Evolutionary conservation across 345 rosid genomes (phyloP), one percentile per base, ranked within the genome.

Genomic region (Rhodamnia argentea): DNA sequence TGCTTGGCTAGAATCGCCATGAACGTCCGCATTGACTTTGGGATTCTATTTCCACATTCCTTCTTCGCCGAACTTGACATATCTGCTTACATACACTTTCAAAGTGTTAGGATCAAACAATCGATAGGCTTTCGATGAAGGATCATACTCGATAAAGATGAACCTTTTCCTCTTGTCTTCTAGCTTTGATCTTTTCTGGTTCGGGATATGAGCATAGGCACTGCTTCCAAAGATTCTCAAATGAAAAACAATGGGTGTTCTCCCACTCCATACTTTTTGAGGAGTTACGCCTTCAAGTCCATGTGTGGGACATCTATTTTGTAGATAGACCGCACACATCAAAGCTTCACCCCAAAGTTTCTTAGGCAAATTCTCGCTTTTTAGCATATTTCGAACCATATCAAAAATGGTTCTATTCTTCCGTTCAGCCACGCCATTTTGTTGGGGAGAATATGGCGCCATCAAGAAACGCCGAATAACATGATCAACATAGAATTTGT

Each of bases 321-420:
- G 50, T 2, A 84, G 6, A 55, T 74, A 55, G 15, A 74, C 27
- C 5, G 57, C 13, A 15, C 40, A 29, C 7, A n/a, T 24, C 9
- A 87, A 42, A 20, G 13, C 82, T 60, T 87, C 84, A 55, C 27
- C 59, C 82, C 52, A 58, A 29, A 44, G 82, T 6, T 24, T 16
- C 16, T 59, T 26, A 12, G 74, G 85, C 14, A 75, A 2, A 7
- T 55, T 42, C 20, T 57, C 57, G 9, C 13, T 54, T 7, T 82
- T 59, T 54, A 88, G 9, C 53, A 88, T 13, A 27, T 82, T 74
- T 58, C 82, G 74, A 18, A 52, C 76, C 87, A 86, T 88, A 10
- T 54, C 84, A 10, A 88, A 5, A 12, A 82, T 52, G 13, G 56
- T 85, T 3, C 51, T 50, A 26, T 87, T 87, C 9, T 52, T 82